Percentiles rank a stretch among this genome's conserved stretches.
phyloP scores from a whole-genome alignment of 345 rosid genomes.

The Pugionium cornutum region DNA sequence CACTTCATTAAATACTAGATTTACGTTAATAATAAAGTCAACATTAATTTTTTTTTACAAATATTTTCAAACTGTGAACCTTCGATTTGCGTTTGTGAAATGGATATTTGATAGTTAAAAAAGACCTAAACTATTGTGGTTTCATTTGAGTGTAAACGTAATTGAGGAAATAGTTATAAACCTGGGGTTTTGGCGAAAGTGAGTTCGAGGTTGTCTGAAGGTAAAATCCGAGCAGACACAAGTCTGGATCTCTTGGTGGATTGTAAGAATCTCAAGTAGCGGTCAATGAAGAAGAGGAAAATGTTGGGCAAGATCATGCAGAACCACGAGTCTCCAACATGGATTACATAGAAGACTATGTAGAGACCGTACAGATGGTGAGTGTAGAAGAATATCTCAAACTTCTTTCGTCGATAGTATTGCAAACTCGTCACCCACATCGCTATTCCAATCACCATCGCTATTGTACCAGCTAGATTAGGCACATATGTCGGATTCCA shows the following conservation, averaged over 20 bases:
- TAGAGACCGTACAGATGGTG: conserved; percentile 53
- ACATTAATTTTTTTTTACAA: conserved; percentile 23
- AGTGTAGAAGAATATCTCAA: conserved; percentile 61
- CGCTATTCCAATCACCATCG: conserved; percentile 49
- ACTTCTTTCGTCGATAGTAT: conserved; percentile 49
- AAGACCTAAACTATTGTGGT: not conserved
- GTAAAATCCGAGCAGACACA: conserved; percentile 55
- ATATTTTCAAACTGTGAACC: not conserved
- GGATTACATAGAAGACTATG: conserved; percentile 58
- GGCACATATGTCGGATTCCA: conserved; percentile 57
- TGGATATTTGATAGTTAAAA: conserved; percentile 3
- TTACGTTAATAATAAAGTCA: not conserved
- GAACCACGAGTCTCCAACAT: conserved; percentile 57
- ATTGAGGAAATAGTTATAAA: conserved; percentile 16
- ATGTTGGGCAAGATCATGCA: conserved; percentile 63
- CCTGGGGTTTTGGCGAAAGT: conserved; percentile 60
- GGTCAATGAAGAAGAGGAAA: conserved; percentile 66
- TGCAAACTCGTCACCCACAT: conserved; percentile 65
- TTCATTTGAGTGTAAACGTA: conserved; percentile 10
- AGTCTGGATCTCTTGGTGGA: conserved; percentile 47
- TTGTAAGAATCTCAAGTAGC: conserved; percentile 65
- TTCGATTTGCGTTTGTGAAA: not conserved
- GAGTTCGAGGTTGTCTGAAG: conserved; percentile 51
- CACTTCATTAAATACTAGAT: not conserved
- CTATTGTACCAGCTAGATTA: conserved; percentile 60